These are phyloP conservation scores for Cystofilobasidium ferigula DNA, from an alignment of 768 basidiomycete species.

Conservation along the genomic window DNA sequence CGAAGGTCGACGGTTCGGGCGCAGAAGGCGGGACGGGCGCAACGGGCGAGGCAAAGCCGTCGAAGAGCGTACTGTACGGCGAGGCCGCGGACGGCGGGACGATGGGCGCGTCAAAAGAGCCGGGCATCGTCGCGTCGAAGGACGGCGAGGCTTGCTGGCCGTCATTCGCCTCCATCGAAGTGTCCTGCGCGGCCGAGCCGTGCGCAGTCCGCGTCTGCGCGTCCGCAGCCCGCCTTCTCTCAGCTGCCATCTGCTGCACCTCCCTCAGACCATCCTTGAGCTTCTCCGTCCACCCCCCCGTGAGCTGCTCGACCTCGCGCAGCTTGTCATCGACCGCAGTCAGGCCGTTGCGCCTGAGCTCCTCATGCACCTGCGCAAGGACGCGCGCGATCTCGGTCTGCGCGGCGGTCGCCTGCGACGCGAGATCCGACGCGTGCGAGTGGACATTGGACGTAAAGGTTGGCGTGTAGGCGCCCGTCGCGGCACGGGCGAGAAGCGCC, in stretches of 20 bases:
- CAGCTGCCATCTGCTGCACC: neutral
- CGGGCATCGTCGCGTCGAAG: neutral
- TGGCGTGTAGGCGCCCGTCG: constrained; percentile 11
- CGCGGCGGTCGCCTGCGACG: neutral
- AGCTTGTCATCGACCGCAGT: neutral
- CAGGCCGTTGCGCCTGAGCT: neutral
- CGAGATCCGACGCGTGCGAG: neutral
- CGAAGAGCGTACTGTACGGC: no score
- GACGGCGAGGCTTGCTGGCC: neutral
- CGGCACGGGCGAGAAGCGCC: constrained; percentile 9
- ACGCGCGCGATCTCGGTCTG: constrained; percentile 2
- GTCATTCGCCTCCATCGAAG: no score
- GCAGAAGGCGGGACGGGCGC: no score
- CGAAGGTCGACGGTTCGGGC: no score
- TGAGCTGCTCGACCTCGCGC: neutral
- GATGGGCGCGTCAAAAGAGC: neutral
- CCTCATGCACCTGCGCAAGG: neutral
- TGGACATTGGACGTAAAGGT: neutral
- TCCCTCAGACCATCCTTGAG: neutral
- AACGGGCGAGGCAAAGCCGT: no score
- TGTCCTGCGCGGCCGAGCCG: no score
- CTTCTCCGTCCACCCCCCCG: neutral
- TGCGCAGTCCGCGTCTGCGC: neutral
- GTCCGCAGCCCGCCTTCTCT: neutral
- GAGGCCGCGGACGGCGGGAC: no score